A percentile compares a stretch with the other conserved stretches of the same genome.
phyloP scores from a whole-genome alignment of 2,329 filamentous ascomycete genomes.

The Colletotrichum plurivorum region DNA sequence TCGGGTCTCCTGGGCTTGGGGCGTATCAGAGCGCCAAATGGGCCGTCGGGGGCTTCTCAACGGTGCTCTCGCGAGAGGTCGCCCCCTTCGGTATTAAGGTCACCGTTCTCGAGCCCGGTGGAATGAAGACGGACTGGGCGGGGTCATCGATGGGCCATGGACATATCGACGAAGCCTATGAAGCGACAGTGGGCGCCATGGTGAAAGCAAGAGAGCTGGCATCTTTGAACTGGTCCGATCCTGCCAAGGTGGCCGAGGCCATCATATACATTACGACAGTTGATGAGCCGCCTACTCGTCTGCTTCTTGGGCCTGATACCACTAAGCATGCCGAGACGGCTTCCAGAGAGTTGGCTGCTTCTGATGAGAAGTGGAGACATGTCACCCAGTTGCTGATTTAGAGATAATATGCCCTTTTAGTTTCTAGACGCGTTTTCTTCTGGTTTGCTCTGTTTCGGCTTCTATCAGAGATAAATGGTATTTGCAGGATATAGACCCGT shows the following conservation, averaged over 20 bases:
- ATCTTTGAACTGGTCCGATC: not conserved
- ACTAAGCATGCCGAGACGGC: not conserved
- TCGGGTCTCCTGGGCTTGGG: slow-evolving; percentile 50
- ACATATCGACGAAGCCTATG: slow-evolving; percentile 52
- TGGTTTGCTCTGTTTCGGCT: no score
- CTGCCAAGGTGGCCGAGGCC: not conserved
- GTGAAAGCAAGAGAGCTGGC: slow-evolving; percentile 4
- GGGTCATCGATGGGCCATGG: slow-evolving; percentile 46
- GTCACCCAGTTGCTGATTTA: not conserved
- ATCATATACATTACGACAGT: not conserved
- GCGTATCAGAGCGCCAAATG: slow-evolving; percentile 58
- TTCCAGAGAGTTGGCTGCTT: not conserved
- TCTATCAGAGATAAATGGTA: no score
- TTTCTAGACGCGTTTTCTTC: no score
- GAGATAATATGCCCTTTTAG: not conserved
- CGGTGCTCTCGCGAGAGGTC: slow-evolving; percentile 51
- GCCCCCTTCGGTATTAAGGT: slow-evolving; percentile 54
- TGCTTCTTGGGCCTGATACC: not conserved
- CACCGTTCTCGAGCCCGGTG: slow-evolving; percentile 56
- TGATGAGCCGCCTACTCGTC: not conserved
- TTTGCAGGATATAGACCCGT: no score
- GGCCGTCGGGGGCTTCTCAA: slow-evolving; percentile 56
- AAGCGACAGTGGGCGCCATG: slow-evolving; percentile 51
- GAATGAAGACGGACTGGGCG: slow-evolving; percentile 58
- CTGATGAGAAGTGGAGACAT: not conserved